Conservation (phyloP, 23 red algal genomes). For the Gracilaria vermiculophylla region DNA sequence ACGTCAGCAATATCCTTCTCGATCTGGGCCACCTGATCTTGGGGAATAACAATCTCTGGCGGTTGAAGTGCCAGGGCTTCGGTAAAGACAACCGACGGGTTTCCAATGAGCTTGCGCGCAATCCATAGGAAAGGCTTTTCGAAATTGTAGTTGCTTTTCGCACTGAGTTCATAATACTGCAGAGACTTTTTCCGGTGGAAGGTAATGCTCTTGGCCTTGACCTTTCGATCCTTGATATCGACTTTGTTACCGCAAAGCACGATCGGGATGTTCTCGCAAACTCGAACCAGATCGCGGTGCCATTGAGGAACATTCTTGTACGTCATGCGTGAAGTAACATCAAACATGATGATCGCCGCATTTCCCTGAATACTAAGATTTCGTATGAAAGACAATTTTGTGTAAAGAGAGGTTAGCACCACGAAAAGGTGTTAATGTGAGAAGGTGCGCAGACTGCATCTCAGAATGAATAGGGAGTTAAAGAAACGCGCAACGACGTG, state of each 20-base stretch:
- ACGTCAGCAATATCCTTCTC: conserved; percentile 84
- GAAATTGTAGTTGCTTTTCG: conserved; percentile 99
- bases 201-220: conserved; percentile 96
- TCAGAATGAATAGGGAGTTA: conserved; percentile 77
- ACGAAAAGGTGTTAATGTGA: background rate
- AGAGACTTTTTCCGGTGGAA: conserved; percentile 99
- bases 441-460: background rate
- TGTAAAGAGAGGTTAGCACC: background rate
- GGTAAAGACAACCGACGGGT: conserved; percentile 84
- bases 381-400: background rate
- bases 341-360: conserved; percentile 99
- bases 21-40: conserved; percentile 87
- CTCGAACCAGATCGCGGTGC: conserved; percentile 97
- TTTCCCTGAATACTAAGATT: conserved; percentile 90
- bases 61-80: conserved; percentile 91
- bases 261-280: conserved; percentile 99
- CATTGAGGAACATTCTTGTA: conserved; percentile 99
- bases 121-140: conserved; percentile 99
- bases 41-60: conserved; percentile 87
- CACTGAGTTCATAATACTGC: conserved; percentile 96
- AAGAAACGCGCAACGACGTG: conserved; percentile 9
- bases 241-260: conserved; percentile 99
- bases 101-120: conserved; percentile 93
- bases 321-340: conserved; percentile 95
- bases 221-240: conserved; percentile 99